A percentile compares a stretch with the other conserved stretches of the same genome.
Conservation (phyloP, 139 green algal genomes). For the Tetratostichococcus sp. region DNA sequence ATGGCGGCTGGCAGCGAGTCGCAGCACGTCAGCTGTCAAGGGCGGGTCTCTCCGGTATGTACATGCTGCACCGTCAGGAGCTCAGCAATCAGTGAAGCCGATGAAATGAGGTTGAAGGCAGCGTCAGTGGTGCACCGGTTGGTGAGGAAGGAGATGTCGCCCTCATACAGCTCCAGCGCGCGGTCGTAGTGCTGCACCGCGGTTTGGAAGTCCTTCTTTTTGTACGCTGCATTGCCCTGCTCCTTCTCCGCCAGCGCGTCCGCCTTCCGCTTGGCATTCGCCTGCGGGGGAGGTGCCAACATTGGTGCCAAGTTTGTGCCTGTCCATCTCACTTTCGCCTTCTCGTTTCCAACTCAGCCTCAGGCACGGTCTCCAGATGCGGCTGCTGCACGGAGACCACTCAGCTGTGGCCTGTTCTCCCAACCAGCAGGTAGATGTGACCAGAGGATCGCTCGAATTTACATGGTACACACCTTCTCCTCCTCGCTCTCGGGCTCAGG, state of each 20-base stretch:
- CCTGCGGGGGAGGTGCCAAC: background rate
- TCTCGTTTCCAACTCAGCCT: no score
- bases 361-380: no score
- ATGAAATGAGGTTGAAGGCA: background rate
- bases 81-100: background rate
- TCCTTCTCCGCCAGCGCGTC: conserved; percentile 76
- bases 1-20: no score
- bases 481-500: conserved; percentile 23
- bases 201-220: conserved; percentile 84
- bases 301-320: no score
- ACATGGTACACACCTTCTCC: conserved; percentile 21
- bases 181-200: conserved; percentile 85
- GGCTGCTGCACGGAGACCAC: no score
- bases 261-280: conserved; percentile 36
- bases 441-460: no score
- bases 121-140: conserved; percentile 63
- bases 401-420: no score
- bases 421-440: no score
- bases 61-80: no score
- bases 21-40: no score
- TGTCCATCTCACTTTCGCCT: no score
- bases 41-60: no score
- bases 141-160: conserved; percentile 92
- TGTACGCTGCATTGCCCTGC: conserved; percentile 90
- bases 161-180: conserved; percentile 81